phyloP scores from a whole-genome alignment of 176 grass and related monocot species.

The Dactylis glomerata region DNA sequence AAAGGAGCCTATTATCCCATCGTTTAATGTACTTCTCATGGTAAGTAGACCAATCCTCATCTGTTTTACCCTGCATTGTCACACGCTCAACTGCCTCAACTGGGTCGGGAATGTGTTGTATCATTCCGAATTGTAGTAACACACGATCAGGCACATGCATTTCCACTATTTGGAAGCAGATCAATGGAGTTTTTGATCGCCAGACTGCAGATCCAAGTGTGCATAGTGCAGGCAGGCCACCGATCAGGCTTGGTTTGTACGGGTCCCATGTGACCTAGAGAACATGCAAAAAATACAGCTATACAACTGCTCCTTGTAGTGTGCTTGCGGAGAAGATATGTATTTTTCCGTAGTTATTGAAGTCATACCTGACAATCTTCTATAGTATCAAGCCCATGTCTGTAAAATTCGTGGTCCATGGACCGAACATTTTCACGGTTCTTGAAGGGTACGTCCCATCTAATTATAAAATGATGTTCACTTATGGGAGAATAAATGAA shows the following conservation, averaged over 20 bases:
- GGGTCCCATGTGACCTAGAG: slow-evolving; percentile 50
- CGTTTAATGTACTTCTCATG: slow-evolving; percentile 46
- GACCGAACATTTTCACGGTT: slow-evolving; percentile 41
- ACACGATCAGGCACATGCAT: slow-evolving; percentile 51
- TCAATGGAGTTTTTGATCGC: slow-evolving; percentile 33
- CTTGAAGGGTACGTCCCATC: slow-evolving; percentile 45
- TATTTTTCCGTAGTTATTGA: not conserved
- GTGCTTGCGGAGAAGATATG: not conserved
- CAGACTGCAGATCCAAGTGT: slow-evolving; percentile 42
- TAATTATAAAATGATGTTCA: slow-evolving; percentile 21
- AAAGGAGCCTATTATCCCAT: slow-evolving; percentile 30
- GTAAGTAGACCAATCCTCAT: slow-evolving; percentile 48
- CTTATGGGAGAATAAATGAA: not conserved
- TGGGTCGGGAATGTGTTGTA: slow-evolving; percentile 41
- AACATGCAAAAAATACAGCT: slow-evolving; percentile 2
- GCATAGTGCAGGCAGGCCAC: slow-evolving; percentile 27
- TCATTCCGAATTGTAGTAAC: slow-evolving; percentile 47
- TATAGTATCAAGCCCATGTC: slow-evolving; percentile 42
- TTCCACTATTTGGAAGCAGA: slow-evolving; percentile 55
- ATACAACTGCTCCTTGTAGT: not conserved
- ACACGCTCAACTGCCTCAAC: slow-evolving; percentile 41
- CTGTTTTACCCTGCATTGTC: slow-evolving; percentile 49
- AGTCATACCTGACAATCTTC: slow-evolving; percentile 39
- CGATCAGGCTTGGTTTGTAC: slow-evolving; percentile 30
- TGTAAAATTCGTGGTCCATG: slow-evolving; percentile 45